Percentiles rank a stretch among this genome's conserved stretches.
Evolutionary conservation across 2,329 filamentous ascomycete genomes (phyloP).

Genomic region (Trichophyton simii): DNA sequence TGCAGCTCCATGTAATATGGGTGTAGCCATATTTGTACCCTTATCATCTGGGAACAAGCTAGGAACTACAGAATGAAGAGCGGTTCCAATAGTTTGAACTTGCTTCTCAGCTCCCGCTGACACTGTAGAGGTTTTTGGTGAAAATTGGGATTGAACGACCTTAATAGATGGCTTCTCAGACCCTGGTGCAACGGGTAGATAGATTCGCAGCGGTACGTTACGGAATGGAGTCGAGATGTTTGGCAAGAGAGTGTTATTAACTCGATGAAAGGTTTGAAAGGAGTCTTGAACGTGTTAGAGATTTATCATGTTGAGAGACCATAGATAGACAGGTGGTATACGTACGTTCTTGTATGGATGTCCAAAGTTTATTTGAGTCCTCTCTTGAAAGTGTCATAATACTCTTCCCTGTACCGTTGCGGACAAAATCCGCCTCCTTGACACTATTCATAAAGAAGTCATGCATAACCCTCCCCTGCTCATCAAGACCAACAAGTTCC

Average conservation of each 20-base stretch:
- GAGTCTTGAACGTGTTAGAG: background rate
- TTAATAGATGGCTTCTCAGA: constrained; percentile 40
- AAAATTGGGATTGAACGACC: constrained; percentile 63
- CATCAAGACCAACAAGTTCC: constrained; percentile 46
- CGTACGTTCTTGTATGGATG: constrained; percentile 60
- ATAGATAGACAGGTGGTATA: constrained; percentile 8
- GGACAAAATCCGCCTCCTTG: constrained; percentile 74
- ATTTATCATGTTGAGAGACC: background rate
- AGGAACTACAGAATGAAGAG: constrained; percentile 63
- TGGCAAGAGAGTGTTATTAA: constrained; percentile 63
- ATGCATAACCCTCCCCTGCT: constrained; percentile 43
- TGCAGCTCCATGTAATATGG: constrained; percentile 71
- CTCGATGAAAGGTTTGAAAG: constrained; percentile 55
- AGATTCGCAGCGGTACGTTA: constrained; percentile 78
- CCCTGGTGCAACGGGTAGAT: constrained; percentile 58
- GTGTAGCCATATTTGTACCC: constrained; percentile 70
- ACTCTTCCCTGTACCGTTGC: constrained; percentile 76
- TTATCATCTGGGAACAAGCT: constrained; percentile 75
- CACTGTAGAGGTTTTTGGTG: constrained; percentile 33
- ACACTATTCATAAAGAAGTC: constrained; percentile 58
- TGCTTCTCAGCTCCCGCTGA: constrained; percentile 24
- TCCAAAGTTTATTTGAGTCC: constrained; percentile 72
- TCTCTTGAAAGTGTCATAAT: constrained; percentile 82
- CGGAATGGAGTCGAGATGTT: constrained; percentile 57
- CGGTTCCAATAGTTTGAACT: constrained; percentile 60